Evolutionary conservation across 371 early-diverging fungal genomes (phyloP), one percentile per base, ranked within the genome.

Genomic region (Dichotomocladium elegans): DNA sequence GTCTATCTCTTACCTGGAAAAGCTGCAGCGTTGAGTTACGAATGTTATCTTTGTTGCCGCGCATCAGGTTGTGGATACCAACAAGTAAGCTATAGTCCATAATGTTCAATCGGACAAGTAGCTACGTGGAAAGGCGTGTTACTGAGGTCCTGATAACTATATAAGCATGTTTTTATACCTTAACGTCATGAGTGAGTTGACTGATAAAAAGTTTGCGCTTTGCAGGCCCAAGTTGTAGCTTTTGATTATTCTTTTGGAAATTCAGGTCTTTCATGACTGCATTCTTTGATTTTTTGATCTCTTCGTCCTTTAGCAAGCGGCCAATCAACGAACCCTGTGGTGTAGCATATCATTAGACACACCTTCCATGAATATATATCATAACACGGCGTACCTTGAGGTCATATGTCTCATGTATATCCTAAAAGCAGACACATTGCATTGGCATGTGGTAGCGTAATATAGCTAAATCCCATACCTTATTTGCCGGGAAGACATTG

Each of bases 401-500:
- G 64, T 98, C 99, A 61, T 91, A 98, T 21, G 88, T 90, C 66
- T 94, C 94, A 63, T 98, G 98, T 43, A 98, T 93, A 72, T 97
- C 96, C 74, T 52, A n/a, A 22, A 48, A 48, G 15, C 14, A 48
- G 15, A 21, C 31, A 27, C 19, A 15, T 19, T 48, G 8, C 19
- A 50, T 37, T 50, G 25, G 37, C 53, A 42, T 21, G 22, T 41
- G 22, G 19, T 2, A 41, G 14, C 17, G 2, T 34, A 24, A 42
- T 17, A 52, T 15, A 43, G 30, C 5, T 12, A 15, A 11, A 12
- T 28, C 25, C 25, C 2, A 29, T 52, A 52, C 53, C 44, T 92
- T 90, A 77, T 91, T 89, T 3, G 96, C 89, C 4, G 99, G 98
- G 67, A 96, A 93, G 11, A 98, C 91, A 64, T 98, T 98, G 63